phyloP scores from a whole-genome alignment of 495 filamentous ascomycete species.

The Hypoxylon lienhwacheense region DNA sequence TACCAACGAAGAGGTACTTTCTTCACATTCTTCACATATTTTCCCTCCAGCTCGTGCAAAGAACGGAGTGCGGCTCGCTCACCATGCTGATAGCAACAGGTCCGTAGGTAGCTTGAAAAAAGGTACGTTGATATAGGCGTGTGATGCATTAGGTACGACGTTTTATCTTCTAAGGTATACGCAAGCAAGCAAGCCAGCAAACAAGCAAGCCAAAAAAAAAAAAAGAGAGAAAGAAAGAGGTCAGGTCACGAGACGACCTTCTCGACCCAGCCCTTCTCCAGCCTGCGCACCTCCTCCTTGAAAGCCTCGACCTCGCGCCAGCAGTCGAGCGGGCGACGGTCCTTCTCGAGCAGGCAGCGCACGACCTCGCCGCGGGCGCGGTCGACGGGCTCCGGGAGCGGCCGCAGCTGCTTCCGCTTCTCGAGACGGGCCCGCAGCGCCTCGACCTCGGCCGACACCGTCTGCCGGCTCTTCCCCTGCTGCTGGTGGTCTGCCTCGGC shows the following conservation, averaged over 20 bases:
- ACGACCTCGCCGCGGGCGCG: slow-evolving; percentile 76
- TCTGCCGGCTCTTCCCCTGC: slow-evolving; percentile 36
- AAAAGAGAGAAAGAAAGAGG: too few species aligned
- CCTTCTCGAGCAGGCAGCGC: slow-evolving; percentile 79
- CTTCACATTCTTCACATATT: neutral
- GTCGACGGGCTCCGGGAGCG: slow-evolving; percentile 63
- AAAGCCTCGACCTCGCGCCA: slow-evolving; percentile 93
- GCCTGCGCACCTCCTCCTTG: slow-evolving; percentile 76
- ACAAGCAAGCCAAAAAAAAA: too few species aligned
- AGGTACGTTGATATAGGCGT: too few species aligned
- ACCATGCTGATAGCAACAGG: too few species aligned
- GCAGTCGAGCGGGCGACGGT: slow-evolving; percentile 89
- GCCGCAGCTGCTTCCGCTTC: slow-evolving; percentile 68
- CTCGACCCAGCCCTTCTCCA: slow-evolving; percentile 87
- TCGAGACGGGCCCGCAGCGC: slow-evolving; percentile 73
- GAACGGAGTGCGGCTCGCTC: too few species aligned
- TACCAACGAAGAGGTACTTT: neutral
- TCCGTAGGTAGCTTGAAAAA: too few species aligned
- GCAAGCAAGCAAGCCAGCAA: too few species aligned
- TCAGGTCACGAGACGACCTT: slow-evolving; percentile 64
- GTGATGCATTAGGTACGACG: too few species aligned
- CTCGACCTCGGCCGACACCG: slow-evolving; percentile 67
- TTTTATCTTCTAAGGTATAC: too few species aligned
- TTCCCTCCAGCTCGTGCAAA: neutral
- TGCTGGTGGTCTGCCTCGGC: neutral